Evolutionary conservation across 164 flowering plant genomes (phyloP), one percentile per base, ranked within the genome.

Genomic region (Vitis cinerea): DNA sequence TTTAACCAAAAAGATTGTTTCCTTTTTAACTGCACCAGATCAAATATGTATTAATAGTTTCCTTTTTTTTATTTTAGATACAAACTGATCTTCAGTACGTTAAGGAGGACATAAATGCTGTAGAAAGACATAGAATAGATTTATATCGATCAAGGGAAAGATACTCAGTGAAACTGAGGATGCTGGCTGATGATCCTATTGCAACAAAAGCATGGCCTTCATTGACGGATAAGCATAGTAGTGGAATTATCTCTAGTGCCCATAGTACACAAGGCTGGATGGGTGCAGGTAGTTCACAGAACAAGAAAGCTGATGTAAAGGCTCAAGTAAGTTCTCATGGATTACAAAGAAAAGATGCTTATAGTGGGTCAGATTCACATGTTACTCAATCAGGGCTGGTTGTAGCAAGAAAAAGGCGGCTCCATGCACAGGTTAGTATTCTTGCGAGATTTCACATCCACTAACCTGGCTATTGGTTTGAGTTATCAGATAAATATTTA

Each of bases 71-170:
- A 23, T 23, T 37, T 53, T 65, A 96, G 99, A 81, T 90, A 51
- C 92, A 90, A 87, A 77, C 71, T 71, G 97, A 96, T 82, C 93
- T 96, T 61, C 91, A 86, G 69, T 93, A 82, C 73, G 85, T 96
- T 65, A 92, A 89, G 65, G 97, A 93, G 75, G 98, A 96, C 68
- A 75, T 93, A 69, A 82, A 66, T 77, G 75, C 87, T 52, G 97
- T 93, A 29, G 98, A 96, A 82, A 88, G 85, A 69, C 91, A 83
- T 69, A 84, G 90, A 81, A 83, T 85, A 73, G 95, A 96, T 31
- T 77, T 93, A 70, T 86, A 76, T 60, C 87, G 87, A 29, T 80
- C 86, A 72, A 84, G 86, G 73, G 97, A 90, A 44, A 86, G 91
- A 72, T 85, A 86, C 77, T 82, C 87, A 3, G 71, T 87, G 72